phyloP scores from a whole-genome alignment of 257 asterid genomes.

The Paulownia fortunei region DNA sequence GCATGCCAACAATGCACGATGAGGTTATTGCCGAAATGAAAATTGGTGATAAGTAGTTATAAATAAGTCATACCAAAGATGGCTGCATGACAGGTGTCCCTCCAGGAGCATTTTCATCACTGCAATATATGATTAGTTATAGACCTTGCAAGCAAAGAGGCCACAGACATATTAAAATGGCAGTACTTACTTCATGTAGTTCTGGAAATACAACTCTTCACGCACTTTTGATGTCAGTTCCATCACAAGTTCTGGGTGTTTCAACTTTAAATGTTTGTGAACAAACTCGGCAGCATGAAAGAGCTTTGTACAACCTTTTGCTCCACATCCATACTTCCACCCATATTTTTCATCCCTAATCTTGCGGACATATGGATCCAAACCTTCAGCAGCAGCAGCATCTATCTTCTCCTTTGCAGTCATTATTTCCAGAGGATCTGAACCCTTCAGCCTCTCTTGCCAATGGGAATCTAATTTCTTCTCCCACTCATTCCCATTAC shows the following conservation, averaged over 20 bases:
- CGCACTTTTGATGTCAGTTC: slow-evolving; percentile 86
- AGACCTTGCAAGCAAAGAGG: slow-evolving; percentile 23
- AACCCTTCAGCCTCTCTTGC: slow-evolving; percentile 90
- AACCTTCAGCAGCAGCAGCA: slow-evolving; percentile 83
- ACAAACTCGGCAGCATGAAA: slow-evolving; percentile 98
- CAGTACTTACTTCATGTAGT: slow-evolving; percentile 87
- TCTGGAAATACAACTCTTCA: slow-evolving; percentile 87
- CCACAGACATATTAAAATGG: slow-evolving; percentile 3
- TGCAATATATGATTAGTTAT: slow-evolving; percentile 46
- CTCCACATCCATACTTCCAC: slow-evolving; percentile 99
- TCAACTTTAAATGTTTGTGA: slow-evolving; percentile 90
- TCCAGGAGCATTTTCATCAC: slow-evolving; percentile 97
- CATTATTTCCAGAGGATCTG: slow-evolving; percentile 92
- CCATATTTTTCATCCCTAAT: slow-evolving; percentile 99
- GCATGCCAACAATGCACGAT: slow-evolving; percentile 21
- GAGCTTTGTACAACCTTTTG: slow-evolving; percentile 99
- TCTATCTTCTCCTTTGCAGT: slow-evolving; percentile 93
- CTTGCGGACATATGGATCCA: slow-evolving; percentile 91
- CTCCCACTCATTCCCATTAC: slow-evolving; percentile 83
- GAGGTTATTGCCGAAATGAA: neutral
- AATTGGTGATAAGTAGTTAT: neutral
- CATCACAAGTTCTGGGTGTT: slow-evolving; percentile 80
- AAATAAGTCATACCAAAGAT: slow-evolving; percentile 62
- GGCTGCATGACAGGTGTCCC: slow-evolving; percentile 92
- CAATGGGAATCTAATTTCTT: slow-evolving; percentile 77